Evolutionary conservation across 2,329 filamentous ascomycete genomes (phyloP).

Genomic region (Dactylellina leptospora): DNA sequence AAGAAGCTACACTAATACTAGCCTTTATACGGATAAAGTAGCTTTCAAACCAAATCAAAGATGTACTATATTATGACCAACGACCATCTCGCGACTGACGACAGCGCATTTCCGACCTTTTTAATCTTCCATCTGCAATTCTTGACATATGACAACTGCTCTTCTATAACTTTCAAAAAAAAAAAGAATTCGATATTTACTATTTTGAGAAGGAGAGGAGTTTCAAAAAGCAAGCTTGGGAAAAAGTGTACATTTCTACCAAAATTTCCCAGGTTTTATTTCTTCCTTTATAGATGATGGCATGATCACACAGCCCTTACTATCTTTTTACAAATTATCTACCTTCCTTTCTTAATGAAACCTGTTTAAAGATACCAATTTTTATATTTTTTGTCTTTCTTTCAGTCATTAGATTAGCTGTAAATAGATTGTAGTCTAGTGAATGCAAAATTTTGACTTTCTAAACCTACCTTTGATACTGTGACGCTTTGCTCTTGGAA

Average conservation of each 20-base stretch:
- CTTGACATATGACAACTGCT: neutral
- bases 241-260: neutral
- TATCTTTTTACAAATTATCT: slow-evolving; percentile 7
- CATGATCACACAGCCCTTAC: slow-evolving; percentile 1
- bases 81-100: neutral
- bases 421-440: slow-evolving; percentile 52
- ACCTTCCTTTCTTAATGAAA: slow-evolving; percentile 25
- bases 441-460: slow-evolving; percentile 17
- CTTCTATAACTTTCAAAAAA: neutral
- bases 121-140: neutral
- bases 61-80: slow-evolving; percentile 9
- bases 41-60: neutral
- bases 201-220: neutral
- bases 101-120: neutral
- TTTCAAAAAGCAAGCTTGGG: neutral
- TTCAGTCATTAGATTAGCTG: slow-evolving; percentile 30
- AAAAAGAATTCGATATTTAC: neutral
- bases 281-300: slow-evolving; percentile 13
- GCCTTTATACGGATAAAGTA: neutral
- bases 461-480: neutral
- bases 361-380: slow-evolving; percentile 41
- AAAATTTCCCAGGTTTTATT: neutral
- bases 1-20: slow-evolving; percentile 70
- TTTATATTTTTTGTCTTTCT: slow-evolving; percentile 19
- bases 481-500: too few relatives aligned